Evolutionary conservation across 2,329 filamentous ascomycete species (phyloP).

Genomic region (Macrophomina phaseolina): DNA sequence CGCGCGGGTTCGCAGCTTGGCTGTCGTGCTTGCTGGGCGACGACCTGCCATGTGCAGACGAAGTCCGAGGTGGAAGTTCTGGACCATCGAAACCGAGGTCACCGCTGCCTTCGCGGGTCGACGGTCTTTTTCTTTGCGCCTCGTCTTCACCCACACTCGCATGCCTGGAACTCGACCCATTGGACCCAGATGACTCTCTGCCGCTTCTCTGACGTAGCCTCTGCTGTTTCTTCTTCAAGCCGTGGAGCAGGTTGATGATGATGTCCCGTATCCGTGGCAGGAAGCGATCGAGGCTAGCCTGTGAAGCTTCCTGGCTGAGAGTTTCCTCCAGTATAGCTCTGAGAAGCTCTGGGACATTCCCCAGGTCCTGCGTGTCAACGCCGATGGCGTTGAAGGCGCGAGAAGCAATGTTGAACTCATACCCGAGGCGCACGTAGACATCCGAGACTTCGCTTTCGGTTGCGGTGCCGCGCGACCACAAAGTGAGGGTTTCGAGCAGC

Average conservation of each 20-base stretch:
- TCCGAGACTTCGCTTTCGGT: constrained; percentile 96
- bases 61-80: constrained; percentile 52
- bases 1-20: constrained; percentile 42
- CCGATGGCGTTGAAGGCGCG: constrained; percentile 96
- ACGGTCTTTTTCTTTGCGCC: constrained; percentile 40
- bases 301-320: constrained; percentile 92
- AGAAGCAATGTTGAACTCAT: constrained; percentile 99
- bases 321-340: constrained; percentile 93
- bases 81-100: constrained; percentile 45
- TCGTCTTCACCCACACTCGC: constrained; percentile 38
- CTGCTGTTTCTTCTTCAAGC: constrained; percentile 95
- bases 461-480: constrained; percentile 93
- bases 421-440: constrained; percentile 95
- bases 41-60: constrained; percentile 52
- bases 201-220: constrained; percentile 69
- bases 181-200: constrained; percentile 51
- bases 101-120: constrained; percentile 48
- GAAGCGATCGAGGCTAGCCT: constrained; percentile 91
- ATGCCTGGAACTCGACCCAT: constrained; percentile 47
- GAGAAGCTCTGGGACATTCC: constrained; percentile 90
- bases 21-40: constrained; percentile 52
- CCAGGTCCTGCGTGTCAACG: constrained; percentile 91
- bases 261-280: constrained; percentile 95
- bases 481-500: constrained; percentile 92
- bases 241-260: constrained; percentile 96